A percentile compares a stretch with the other conserved stretches of the same genome.
Evolutionary conservation across 768 basidiomycete species (phyloP).

Genomic region (Butyriboletus loyo): DNA sequence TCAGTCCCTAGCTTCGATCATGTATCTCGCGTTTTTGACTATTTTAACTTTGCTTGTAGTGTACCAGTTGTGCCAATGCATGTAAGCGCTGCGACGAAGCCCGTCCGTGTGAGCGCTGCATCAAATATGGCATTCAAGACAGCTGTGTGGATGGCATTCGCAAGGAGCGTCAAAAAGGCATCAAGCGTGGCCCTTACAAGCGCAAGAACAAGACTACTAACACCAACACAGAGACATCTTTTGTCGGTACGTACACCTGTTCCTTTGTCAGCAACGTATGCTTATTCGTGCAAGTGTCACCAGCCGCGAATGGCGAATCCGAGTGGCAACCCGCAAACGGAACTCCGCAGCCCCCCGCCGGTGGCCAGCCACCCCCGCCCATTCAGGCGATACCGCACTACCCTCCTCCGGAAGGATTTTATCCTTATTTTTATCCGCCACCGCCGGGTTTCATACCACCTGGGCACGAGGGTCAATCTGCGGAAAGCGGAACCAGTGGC

Average conservation of each 20-base stretch:
- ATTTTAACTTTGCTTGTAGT: conserved; percentile 29
- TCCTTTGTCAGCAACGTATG: conserved; percentile 2
- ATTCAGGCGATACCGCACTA: conserved; percentile 29
- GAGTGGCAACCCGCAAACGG: conserved; percentile 32
- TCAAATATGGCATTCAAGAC: conserved; percentile 58
- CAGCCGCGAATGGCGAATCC: conserved; percentile 27
- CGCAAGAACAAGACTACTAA: conserved; percentile 40
- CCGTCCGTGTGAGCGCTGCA: conserved; percentile 61
- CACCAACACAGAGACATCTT: conserved; percentile 24
- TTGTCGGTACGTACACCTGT: conserved; percentile 14
- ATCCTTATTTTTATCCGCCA: conserved; percentile 41
- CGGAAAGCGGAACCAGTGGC: conserved; percentile 33
- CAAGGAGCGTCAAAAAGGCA: conserved; percentile 62
- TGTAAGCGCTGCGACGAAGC: conserved; percentile 57
- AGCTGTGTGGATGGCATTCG: conserved; percentile 58
- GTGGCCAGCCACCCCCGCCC: conserved; percentile 24
- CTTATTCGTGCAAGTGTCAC: conserved; percentile 13
- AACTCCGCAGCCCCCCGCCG: conserved; percentile 13
- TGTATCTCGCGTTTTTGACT: conserved; percentile 1
- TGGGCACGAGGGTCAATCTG: conserved; percentile 35
- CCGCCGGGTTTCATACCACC: conserved; percentile 41
- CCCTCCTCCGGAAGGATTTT: conserved; percentile 42
- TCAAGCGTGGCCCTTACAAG: conserved; percentile 58
- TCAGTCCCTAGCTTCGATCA: conserved; percentile 28
- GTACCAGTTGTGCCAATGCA: conserved; percentile 55